Base-by-base conservation (phyloP, 2,329 filamentous ascomycete species). In the Helotiales sp. region DNA sequence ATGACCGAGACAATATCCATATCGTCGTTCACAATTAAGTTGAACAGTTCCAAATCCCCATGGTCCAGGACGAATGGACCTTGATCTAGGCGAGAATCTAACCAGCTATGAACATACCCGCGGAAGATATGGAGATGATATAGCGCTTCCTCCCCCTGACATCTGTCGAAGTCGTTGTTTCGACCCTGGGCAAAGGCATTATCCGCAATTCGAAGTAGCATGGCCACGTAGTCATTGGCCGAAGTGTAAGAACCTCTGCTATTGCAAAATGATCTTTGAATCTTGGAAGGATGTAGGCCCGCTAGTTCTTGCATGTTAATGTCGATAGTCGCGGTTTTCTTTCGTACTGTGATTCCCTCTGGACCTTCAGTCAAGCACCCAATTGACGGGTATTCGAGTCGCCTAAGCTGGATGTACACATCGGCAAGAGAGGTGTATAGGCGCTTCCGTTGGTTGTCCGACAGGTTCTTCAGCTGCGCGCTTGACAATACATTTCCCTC, bases 241-340 rank as follows among this genome's bases (percentile, higher is more conserved):
- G 69, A 74, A n/a, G 55, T 71, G 11, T 74, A 34, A 49, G 34
- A 24, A 11, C 58, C 65, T 15, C 37, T 37, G 20, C 34, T 26
- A 15, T 49, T 59, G 62, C 62, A 70, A 55, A 69, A 74, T 2
- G 52, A 45, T 17, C 37, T 54, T 26, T 71, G 69, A 24, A 74
- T 66, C 11, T 64, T 40, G 6, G 62, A 69, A n/a, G 73, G 73
- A 24, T 65, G 54, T 10, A 74, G 64, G 17, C 72, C 74, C 40
- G 74, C 70, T 17, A 75, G 64, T 63, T 73, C 72, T 63, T 76
- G 73, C 49, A 65, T 59, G 65, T 77, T 76, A 24, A 74, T 68
- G 59, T 73, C 70, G 22, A 70, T 65, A 28, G 67, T 59, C 24
- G 52, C 54, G 54, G 40, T 66, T 54, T 28, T 63, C 55, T 64